Percentiles rank a stretch among this genome's conserved stretches.
Evolutionary conservation across 352 stramenopile species (phyloP).

Genomic region (Globisporangium emineosum): DNA sequence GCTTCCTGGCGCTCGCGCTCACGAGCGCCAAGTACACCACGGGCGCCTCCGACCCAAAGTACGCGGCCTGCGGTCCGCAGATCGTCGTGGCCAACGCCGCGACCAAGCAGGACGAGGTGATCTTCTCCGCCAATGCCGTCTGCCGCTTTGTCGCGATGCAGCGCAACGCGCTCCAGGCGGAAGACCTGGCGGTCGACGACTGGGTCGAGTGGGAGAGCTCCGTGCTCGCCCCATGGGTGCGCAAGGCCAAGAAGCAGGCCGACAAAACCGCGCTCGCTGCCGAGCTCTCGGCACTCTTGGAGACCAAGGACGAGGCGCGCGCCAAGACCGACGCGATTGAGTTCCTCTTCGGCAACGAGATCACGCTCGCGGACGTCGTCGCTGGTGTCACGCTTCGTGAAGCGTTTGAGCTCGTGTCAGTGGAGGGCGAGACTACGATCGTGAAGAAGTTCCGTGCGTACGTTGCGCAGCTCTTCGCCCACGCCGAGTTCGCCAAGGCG

Average conservation of each 20-base stretch:
- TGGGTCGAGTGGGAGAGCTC: slow-evolving; percentile 82
- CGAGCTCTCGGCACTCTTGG: slow-evolving; percentile 49
- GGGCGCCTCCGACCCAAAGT: slow-evolving; percentile 52
- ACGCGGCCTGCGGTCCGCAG: slow-evolving; percentile 54
- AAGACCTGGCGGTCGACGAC: slow-evolving; percentile 80
- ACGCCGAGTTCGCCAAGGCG: slow-evolving; percentile 45
- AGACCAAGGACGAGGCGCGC: slow-evolving; percentile 60
- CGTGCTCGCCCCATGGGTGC: slow-evolving; percentile 56
- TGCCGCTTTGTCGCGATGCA: slow-evolving; percentile 61
- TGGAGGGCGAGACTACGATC: slow-evolving; percentile 40
- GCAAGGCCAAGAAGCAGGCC: slow-evolving; percentile 45
- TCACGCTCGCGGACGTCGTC: slow-evolving; percentile 75
- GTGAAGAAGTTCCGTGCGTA: slow-evolving; percentile 66
- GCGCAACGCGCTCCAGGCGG: slow-evolving; percentile 41
- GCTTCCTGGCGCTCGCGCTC: slow-evolving; percentile 59
- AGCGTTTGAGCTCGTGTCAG: slow-evolving; percentile 53
- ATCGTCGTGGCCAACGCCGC: slow-evolving; percentile 28
- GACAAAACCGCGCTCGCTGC: slow-evolving; percentile 20
- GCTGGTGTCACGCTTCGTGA: slow-evolving; percentile 62
- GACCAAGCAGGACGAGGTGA: slow-evolving; percentile 25
- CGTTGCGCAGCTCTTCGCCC: slow-evolving; percentile 57
- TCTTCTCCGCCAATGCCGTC: slow-evolving; percentile 81
- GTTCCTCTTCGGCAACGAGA: slow-evolving; percentile 62
- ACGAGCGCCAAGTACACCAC: slow-evolving; percentile 48
- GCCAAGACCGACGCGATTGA: slow-evolving; percentile 36